Evolutionary conservation across 805 yeast species (phyloP).

Genomic region (Zygotorulaspora chibaensis): DNA sequence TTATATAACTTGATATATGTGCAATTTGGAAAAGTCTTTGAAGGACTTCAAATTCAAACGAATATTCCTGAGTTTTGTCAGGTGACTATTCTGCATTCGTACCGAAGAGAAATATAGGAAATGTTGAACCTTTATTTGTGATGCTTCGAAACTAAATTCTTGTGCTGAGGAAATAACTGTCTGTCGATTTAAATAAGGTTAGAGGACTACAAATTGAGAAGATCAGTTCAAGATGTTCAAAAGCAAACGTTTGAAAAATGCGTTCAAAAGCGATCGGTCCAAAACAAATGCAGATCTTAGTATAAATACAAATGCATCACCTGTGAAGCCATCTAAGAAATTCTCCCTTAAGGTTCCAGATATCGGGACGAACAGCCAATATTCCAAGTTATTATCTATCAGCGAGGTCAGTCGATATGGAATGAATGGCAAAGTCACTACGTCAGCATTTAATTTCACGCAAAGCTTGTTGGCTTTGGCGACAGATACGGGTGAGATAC

Average conservation of each 20-base stretch:
- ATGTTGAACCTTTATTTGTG: neutral
- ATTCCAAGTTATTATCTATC: constrained; percentile 32
- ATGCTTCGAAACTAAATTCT: neutral
- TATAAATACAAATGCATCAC: neutral
- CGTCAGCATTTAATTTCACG: constrained; percentile 78
- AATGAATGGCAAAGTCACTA: constrained; percentile 57
- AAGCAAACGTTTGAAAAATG: constrained; percentile 32
- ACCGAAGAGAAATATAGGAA: neutral
- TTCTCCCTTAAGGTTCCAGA: constrained; percentile 11
- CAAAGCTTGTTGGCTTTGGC: constrained; percentile 83
- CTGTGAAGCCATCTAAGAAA: constrained; percentile 4
- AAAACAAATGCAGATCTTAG: constrained; percentile 5
- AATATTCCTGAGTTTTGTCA: too few species aligned
- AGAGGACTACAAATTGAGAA: neutral
- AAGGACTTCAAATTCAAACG: too few species aligned
- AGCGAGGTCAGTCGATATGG: constrained; percentile 47
- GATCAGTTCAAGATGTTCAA: constrained; percentile 30
- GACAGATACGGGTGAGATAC: constrained; percentile 63
- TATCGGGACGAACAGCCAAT: constrained; percentile 2
- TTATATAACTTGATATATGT: too few species aligned
- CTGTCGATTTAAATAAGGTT: neutral
- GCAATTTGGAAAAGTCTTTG: too few species aligned
- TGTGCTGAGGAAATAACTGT: neutral
- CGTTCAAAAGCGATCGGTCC: constrained; percentile 27
- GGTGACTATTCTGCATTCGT: too few species aligned